Evolutionary conservation across 2,329 filamentous ascomycete genomes (phyloP).

Genomic region (Knufia fluminis): DNA sequence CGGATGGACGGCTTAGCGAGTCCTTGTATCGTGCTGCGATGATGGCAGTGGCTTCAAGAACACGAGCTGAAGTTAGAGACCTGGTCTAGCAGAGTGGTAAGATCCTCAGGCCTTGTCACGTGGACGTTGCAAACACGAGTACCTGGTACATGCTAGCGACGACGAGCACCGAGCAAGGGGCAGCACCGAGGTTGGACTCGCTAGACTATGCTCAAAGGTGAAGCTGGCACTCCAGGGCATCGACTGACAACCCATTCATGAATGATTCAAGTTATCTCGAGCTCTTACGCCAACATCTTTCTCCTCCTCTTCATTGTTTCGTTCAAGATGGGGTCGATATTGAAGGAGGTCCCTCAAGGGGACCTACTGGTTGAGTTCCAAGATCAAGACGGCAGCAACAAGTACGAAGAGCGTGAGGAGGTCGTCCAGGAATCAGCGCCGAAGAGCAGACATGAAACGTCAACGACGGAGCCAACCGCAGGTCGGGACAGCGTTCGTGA

Average conservation of each 20-base stretch:
- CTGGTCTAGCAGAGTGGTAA: no score
- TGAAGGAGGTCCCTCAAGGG: not conserved
- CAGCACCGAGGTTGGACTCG: no score
- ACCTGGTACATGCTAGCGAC: no score
- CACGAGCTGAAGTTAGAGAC: no score
- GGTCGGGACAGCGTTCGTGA: not conserved
- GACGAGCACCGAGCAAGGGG: no score
- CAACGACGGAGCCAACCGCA: not conserved
- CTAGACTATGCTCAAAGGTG: no score
- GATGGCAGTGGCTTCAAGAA: no score
- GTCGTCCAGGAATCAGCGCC: not conserved
- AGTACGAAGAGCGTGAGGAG: not conserved
- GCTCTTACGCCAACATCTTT: not conserved
- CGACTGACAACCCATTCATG: not conserved
- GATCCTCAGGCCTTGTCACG: no score
- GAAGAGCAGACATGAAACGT: not conserved
- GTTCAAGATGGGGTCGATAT: constrained; percentile 3
- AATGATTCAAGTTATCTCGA: not conserved
- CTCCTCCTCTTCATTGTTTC: not conserved
- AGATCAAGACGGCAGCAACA: not conserved
- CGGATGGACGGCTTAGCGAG: no score
- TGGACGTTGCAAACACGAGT: no score
- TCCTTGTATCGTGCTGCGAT: no score
- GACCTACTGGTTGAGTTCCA: not conserved
- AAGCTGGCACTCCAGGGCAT: not conserved